Evolutionary conservation across 78 protist genomes (phyloP).

Genomic region (Polysphondylium violaceum): DNA sequence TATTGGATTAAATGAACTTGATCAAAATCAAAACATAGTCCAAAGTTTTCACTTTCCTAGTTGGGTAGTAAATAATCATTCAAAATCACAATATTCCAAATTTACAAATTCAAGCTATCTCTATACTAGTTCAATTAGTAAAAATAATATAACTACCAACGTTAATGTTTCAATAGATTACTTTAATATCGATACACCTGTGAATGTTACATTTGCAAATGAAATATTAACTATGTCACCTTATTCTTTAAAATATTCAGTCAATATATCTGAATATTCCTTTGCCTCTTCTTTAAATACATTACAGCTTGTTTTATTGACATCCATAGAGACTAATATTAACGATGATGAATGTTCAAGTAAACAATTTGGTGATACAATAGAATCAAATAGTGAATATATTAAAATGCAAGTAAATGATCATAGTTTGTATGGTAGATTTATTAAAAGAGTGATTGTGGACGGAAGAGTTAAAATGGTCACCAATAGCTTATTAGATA

Average conservation of each 20-base stretch:
- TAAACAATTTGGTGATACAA: neutral
- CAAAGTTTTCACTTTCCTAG: too few species aligned
- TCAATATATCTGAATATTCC: neutral
- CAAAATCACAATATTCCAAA: neutral
- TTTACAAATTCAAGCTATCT: neutral
- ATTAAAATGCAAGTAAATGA: constrained; percentile 6
- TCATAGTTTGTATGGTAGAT: constrained; percentile 31
- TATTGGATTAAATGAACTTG: too few species aligned
- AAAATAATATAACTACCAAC: neutral
- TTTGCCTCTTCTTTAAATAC: neutral
- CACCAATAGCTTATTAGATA: neutral
- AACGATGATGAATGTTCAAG: neutral
- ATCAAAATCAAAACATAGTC: too few species aligned
- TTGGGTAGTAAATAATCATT: neutral
- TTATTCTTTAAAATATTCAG: constrained; percentile 13
- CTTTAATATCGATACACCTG: neutral
- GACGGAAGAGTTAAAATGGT: neutral
- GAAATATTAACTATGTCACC: constrained; percentile 20
- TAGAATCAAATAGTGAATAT: neutral
- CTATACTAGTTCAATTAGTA: neutral
- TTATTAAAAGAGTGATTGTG: constrained; percentile 20
- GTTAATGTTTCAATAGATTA: neutral
- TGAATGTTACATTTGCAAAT: neutral
- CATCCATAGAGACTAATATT: neutral
- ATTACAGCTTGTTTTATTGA: constrained; percentile 12